Conservation (phyloP, 202 grass and related monocot species). For the Dendrocalamus latiflorus region DNA sequence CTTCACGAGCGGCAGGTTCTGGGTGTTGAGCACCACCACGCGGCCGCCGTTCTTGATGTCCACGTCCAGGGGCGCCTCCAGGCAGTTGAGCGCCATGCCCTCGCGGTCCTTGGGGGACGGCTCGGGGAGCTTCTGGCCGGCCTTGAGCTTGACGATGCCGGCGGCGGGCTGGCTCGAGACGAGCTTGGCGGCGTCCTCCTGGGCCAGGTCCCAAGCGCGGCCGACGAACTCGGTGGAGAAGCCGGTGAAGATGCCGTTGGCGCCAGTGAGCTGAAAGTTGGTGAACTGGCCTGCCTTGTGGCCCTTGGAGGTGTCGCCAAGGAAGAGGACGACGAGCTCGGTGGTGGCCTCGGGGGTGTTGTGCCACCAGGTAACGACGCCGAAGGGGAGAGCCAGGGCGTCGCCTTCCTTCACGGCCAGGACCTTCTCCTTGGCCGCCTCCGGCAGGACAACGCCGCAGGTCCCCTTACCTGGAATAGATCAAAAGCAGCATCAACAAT, state of each 20-base stretch:
- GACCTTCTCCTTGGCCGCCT: slow-evolving; percentile 75
- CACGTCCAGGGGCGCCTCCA: slow-evolving; percentile 64
- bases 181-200: slow-evolving; percentile 48
- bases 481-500: no score
- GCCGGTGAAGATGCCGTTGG: slow-evolving; percentile 79
- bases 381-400: slow-evolving; percentile 68
- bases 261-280: slow-evolving; percentile 60
- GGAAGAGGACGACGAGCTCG: slow-evolving; percentile 70
- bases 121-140: slow-evolving; percentile 45
- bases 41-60: slow-evolving; percentile 70
- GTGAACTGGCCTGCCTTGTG: slow-evolving; percentile 69
- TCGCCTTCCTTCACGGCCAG: slow-evolving; percentile 70
- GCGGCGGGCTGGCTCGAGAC: slow-evolving; percentile 45
- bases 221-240: slow-evolving; percentile 65
- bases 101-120: slow-evolving; percentile 30
- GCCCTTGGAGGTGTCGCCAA: slow-evolving; percentile 82
- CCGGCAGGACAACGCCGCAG: slow-evolving; percentile 51
- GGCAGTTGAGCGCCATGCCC: slow-evolving; percentile 74
- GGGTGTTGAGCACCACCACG: slow-evolving; percentile 77
- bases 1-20: slow-evolving; percentile 68
- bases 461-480: no score
- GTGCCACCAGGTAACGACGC: slow-evolving; percentile 77
- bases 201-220: slow-evolving; percentile 67
- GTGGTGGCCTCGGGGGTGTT: slow-evolving; percentile 37
- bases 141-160: slow-evolving; percentile 50